These are phyloP conservation scores for Ogataea dorogensis DNA, from an alignment of 805 yeast species.

Conservation along the genomic window DNA sequence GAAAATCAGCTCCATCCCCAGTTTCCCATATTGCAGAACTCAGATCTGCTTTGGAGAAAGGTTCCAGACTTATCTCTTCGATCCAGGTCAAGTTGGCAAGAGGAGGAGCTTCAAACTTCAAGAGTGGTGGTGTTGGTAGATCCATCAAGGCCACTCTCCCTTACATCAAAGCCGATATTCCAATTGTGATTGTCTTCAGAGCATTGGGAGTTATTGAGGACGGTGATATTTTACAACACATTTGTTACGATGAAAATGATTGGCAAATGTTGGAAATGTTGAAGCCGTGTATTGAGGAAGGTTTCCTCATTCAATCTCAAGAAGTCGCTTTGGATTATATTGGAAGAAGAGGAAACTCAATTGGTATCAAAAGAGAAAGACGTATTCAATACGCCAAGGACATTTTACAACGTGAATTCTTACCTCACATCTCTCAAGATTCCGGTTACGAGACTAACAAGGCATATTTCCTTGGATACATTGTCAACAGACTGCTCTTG, in stretches of 20 bases:
- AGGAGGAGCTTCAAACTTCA: slow-evolving; percentile 47
- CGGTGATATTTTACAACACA: slow-evolving; percentile 97
- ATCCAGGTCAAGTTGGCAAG: slow-evolving; percentile 83
- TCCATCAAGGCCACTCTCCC: slow-evolving; percentile 96
- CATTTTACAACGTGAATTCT: slow-evolving; percentile 90
- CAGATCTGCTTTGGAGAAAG: slow-evolving; percentile 94
- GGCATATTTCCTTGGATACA: slow-evolving; percentile 95
- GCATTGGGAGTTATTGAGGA: slow-evolving; percentile 98
- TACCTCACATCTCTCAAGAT: slow-evolving; percentile 96
- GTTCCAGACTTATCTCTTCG: slow-evolving; percentile 89
- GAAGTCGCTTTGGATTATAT: slow-evolving; percentile 97
- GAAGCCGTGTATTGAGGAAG: slow-evolving; percentile 99
- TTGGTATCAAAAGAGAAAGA: slow-evolving; percentile 94
- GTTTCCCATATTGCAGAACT: slow-evolving; percentile 95
- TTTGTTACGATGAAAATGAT: slow-evolving; percentile 95
- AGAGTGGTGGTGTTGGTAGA: slow-evolving; percentile 59
- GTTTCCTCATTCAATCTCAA: slow-evolving; percentile 95
- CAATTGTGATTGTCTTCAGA: slow-evolving; percentile 94
- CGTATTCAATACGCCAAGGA: slow-evolving; percentile 98
- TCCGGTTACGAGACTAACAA: slow-evolving; percentile 97
- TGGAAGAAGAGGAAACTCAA: slow-evolving; percentile 96
- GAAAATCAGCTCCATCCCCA: slow-evolving; percentile 96
- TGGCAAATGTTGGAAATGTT: slow-evolving; percentile 99
- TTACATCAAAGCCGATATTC: slow-evolving; percentile 93
- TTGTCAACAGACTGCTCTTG: slow-evolving; percentile 90